Evolutionary conservation across 2,329 filamentous ascomycete species (phyloP).

Genomic region (Trichoderma aggressivum): DNA sequence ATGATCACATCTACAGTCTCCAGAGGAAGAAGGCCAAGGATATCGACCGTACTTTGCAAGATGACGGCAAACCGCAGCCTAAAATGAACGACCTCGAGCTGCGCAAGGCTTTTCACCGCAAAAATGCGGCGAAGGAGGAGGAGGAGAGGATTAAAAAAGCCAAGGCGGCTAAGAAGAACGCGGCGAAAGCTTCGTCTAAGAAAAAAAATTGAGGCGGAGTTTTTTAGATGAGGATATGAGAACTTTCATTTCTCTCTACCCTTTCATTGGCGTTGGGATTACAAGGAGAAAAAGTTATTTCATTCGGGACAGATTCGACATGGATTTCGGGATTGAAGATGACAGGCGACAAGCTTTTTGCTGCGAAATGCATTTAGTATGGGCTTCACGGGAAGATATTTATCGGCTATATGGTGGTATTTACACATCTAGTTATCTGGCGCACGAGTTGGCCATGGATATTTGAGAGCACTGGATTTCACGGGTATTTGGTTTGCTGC

Average conservation of each 20-base stretch:
- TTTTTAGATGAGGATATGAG: too few species aligned
- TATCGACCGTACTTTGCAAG: conserved; percentile 1
- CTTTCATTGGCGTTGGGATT: not conserved
- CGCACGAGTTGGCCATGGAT: not conserved
- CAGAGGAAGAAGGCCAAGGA: not conserved
- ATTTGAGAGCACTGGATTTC: not conserved
- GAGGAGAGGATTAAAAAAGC: not conserved
- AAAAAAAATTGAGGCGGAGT: too few species aligned
- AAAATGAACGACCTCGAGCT: conserved; percentile 1
- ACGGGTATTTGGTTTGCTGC: not conserved
- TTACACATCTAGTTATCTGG: not conserved
- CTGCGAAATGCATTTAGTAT: not conserved
- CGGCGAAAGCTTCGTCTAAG: not conserved
- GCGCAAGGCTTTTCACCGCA: not conserved
- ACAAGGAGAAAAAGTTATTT: not conserved
- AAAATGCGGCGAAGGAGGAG: not conserved
- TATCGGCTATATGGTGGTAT: not conserved
- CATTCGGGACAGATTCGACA: not conserved
- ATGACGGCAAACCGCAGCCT: not conserved
- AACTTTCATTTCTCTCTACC: too few species aligned
- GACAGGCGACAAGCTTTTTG: not conserved
- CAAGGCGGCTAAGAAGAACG: not conserved
- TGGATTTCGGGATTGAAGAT: not conserved
- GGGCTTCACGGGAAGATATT: not conserved
- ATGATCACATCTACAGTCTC: not conserved